These are phyloP conservation scores for Zasmidium cellare DNA, from an alignment of 2,329 filamentous ascomycete genomes.

Conservation along the genomic window DNA sequence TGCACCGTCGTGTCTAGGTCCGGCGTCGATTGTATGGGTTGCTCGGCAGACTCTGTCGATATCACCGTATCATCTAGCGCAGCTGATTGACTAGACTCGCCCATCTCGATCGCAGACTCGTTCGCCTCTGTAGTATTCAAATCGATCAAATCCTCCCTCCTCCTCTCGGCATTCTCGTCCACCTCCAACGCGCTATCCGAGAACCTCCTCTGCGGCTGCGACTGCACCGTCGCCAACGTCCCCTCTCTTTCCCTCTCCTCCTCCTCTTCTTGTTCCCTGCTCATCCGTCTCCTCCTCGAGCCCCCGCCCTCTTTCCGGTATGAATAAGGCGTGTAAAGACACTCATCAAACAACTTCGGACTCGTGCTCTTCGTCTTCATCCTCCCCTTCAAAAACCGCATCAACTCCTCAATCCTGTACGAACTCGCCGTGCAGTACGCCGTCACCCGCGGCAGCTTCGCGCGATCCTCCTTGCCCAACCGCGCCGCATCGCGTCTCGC, in stretches of 20 bases:
- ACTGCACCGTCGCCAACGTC: constrained; percentile 32
- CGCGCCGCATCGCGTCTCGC: constrained; percentile 88
- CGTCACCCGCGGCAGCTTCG: constrained; percentile 83
- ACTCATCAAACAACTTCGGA: constrained; percentile 95
- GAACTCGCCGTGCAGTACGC: constrained; percentile 94
- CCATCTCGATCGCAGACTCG: constrained; percentile 1
- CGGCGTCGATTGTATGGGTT: constrained; percentile 44
- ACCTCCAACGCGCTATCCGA: constrained; percentile 71
- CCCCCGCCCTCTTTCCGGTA: constrained; percentile 55
- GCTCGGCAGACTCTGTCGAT: constrained; percentile 9
- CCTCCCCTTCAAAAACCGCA: constrained; percentile 87
- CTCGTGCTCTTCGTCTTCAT: constrained; percentile 74
- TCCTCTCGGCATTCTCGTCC: constrained; percentile 48
- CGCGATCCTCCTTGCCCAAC: constrained; percentile 88
- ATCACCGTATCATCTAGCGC: constrained; percentile 14
- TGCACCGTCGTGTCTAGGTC: constrained; percentile 88
- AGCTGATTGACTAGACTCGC: constrained; percentile 1
- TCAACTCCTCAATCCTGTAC: constrained; percentile 85
- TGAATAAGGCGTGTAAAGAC: constrained; percentile 91
- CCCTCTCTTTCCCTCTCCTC: constrained; percentile 9
- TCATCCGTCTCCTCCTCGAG: constrained; percentile 21
- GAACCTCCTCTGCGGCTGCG: constrained; percentile 62
- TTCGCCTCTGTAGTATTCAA: constrained; percentile 19
- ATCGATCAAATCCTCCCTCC: constrained; percentile 39
- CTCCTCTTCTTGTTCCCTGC: constrained; percentile 22